Conservation (phyloP, 176 grass and related monocot species). For the Guadua angustifolia region DNA sequence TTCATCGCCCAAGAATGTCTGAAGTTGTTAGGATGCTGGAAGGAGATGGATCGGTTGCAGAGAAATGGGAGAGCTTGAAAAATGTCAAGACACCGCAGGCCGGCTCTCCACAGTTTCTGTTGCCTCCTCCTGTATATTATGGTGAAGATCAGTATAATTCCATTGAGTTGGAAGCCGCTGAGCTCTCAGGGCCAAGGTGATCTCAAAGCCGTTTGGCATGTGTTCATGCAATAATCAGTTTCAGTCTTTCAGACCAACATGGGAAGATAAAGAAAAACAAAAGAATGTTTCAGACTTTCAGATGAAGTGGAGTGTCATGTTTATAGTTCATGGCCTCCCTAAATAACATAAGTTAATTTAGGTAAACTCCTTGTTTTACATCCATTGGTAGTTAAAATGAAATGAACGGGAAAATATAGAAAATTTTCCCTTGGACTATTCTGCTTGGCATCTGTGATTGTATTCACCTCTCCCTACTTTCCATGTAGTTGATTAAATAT, state of each 20-base stretch:
- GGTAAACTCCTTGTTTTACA: not conserved
- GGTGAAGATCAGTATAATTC: constrained; percentile 44
- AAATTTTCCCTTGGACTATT: not conserved
- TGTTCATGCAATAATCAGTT: constrained; percentile 5
- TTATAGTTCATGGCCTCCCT: constrained; percentile 16
- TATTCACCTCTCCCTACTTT: not conserved
- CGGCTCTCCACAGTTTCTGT: constrained; percentile 11
- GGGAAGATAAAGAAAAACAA: not conserved
- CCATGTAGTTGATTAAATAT: not conserved
- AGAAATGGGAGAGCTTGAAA: constrained; percentile 73
- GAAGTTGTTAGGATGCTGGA: constrained; percentile 79
- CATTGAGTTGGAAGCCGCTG: constrained; percentile 54
- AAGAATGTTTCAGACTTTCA: not conserved
- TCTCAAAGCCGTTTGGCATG: not conserved
- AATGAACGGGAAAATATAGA: not conserved
- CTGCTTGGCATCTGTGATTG: not conserved
- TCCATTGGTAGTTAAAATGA: not conserved
- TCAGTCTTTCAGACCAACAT: not conserved
- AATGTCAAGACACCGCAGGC: constrained; percentile 30
- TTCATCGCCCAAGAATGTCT: constrained; percentile 70
- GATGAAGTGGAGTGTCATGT: constrained; percentile 7
- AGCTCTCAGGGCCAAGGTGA: constrained; percentile 90
- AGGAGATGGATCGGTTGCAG: constrained; percentile 52
- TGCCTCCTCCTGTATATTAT: constrained; percentile 22
- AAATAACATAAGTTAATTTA: not conserved